Evolutionary conservation across 2,329 filamentous ascomycete species (phyloP), one percentile per base, ranked within the genome.

Genomic region (Claviceps sp.): DNA sequence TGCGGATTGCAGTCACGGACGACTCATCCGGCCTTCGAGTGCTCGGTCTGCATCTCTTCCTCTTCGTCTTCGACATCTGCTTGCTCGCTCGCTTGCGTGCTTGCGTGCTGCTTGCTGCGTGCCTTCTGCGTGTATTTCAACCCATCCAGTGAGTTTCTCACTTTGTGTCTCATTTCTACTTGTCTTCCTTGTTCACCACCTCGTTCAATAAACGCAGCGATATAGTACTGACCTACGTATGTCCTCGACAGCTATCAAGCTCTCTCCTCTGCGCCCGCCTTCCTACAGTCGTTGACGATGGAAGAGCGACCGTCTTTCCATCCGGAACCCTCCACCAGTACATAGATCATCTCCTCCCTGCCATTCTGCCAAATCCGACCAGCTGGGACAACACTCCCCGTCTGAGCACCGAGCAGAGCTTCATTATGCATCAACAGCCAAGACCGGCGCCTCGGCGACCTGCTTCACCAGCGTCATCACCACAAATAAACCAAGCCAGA

Each of bases 401-500:
- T 24, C 37, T 3, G 20, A 22, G 20, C 20, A 22, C 37, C 18
- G 45, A 49, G 51, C 51, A 37, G 52, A 47, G 48, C 54, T 50
- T 37, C 49, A 37, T 48, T 49, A 96, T 96, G 90, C 89, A 96
- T 79, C 90, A 95, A 71, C 87, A 90, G 70, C 84, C 87, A 61
- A 83, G 90, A 61, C 79, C 82, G 56, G 79, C 85, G 58, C 84
- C 86, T 58, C 78, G 82, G 66, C 78, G 81, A 62, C 42, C 53
- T 20, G 78, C 84, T 55, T 89, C 87, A 56, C 83, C 88, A 56
- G 83, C 84, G 61, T 81, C 78, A 61, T 84, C 84, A 48, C 78
- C 84, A 50, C 79, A 84, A 65, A 83, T 85, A 24, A 20, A 48
- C 62, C 80, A 85, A 60, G 74, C 79, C 56, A 79, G 87, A 67